A percentile compares a stretch with the other conserved stretches of the same genome.
These are phyloP conservation scores for Perkinsus olseni DNA, from an alignment of 169 alveolate species.

Conservation along the genomic window DNA sequence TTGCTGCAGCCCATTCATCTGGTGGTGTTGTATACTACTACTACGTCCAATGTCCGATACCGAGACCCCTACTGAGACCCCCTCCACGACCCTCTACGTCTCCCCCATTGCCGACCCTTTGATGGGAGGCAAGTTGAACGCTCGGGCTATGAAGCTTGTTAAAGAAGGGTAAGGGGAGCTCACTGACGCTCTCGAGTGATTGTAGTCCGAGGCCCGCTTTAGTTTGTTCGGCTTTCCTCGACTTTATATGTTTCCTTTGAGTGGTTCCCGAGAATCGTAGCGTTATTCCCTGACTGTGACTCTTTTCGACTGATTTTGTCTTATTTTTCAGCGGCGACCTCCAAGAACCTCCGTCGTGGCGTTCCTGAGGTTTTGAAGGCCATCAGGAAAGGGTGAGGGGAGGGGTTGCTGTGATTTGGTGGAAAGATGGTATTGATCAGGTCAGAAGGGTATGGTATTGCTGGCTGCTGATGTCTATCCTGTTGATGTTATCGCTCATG, in stretches of 20 bases:
- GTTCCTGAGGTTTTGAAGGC: slow-evolving; percentile 92
- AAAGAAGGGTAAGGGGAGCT: slow-evolving; percentile 51
- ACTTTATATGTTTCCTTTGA: too few relatives aligned
- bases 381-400: slow-evolving; percentile 63
- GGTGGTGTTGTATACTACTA: neutral
- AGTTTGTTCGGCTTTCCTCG: too few relatives aligned
- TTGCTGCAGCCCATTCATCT: neutral
- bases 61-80: neutral
- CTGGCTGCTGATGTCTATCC: slow-evolving; percentile 94
- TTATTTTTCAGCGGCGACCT: neutral
- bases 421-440: neutral
- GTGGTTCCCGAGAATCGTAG: too few relatives aligned
- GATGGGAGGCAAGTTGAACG: slow-evolving; percentile 70
- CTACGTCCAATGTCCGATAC: neutral
- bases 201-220: too few relatives aligned
- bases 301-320: too few relatives aligned
- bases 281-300: too few relatives aligned
- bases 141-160: slow-evolving; percentile 69
- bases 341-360: slow-evolving; percentile 71
- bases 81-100: slow-evolving; percentile 5
- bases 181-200: too few relatives aligned
- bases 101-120: slow-evolving; percentile 89
- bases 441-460: slow-evolving; percentile 69
- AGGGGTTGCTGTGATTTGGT: neutral
- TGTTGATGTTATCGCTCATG: slow-evolving; percentile 86